Evolutionary conservation across 352 stramenopile species (phyloP).

Genomic region (Phytophthora capsici): DNA sequence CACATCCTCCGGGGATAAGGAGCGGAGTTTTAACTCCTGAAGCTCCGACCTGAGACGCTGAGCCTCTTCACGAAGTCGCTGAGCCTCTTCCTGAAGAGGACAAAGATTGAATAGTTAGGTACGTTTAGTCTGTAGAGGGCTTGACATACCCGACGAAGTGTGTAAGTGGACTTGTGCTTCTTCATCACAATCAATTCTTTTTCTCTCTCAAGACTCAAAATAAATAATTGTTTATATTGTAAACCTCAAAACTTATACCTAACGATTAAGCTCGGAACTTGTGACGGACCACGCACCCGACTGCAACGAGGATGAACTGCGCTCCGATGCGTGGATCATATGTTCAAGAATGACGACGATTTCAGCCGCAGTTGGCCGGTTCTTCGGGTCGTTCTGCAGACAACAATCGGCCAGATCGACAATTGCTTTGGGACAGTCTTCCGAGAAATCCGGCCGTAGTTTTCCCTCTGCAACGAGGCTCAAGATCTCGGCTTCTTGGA

Average conservation of each 20-base stretch:
- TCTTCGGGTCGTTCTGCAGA: slow-evolving; percentile 36
- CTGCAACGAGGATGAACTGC: slow-evolving; percentile 34
- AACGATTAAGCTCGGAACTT: slow-evolving; percentile 9
- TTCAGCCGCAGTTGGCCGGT: slow-evolving; percentile 43
- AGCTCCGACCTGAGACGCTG: slow-evolving; percentile 26
- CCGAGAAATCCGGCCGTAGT: slow-evolving; percentile 42
- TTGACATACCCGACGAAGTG: slow-evolving; percentile 13
- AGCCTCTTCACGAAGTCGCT: slow-evolving; percentile 21
- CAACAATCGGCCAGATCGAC: slow-evolving; percentile 48
- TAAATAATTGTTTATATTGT: slow-evolving; percentile 20
- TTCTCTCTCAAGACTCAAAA: slow-evolving; percentile 3
- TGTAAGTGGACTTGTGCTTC: slow-evolving; percentile 34
- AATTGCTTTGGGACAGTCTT: slow-evolving; percentile 47
- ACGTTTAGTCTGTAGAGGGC: too few species aligned
- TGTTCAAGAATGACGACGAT: slow-evolving; percentile 45
- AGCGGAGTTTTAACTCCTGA: slow-evolving; percentile 15
- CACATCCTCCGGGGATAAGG: slow-evolving; percentile 14
- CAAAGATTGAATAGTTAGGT: background rate
- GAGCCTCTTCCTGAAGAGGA: slow-evolving; percentile 30
- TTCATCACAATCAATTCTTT: slow-evolving; percentile 16
- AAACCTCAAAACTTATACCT: slow-evolving; percentile 20
- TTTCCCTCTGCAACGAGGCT: slow-evolving; percentile 35
- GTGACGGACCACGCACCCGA: slow-evolving; percentile 36
- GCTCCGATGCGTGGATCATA: slow-evolving; percentile 40
- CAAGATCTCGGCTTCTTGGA: slow-evolving; percentile 46